Percentiles rank a stretch among this genome's conserved stretches.
phyloP scores from a whole-genome alignment of 371 early-diverging fungal species.

The Apophysomyces sp. region DNA sequence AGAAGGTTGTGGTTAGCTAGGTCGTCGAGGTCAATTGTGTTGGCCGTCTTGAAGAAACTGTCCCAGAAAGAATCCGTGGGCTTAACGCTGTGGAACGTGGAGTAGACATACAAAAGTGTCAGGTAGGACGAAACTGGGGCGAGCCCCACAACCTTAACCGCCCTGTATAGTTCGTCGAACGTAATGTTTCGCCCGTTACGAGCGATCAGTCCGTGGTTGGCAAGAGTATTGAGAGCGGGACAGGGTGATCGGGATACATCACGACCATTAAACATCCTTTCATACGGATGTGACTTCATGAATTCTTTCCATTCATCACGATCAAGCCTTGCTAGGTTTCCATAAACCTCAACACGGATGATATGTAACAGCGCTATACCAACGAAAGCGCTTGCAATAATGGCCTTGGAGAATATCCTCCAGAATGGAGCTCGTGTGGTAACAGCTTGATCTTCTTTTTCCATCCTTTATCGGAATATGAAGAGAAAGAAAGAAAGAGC shows the following conservation, averaged over 20 bases:
- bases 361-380: neutral
- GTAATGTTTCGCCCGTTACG: conserved; percentile 32
- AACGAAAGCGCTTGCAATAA: neutral
- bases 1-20: conserved; percentile 22
- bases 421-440: neutral
- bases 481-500: neutral
- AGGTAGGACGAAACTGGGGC: conserved; percentile 10
- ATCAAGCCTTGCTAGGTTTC: neutral
- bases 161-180: conserved; percentile 23
- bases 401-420: neutral
- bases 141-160: conserved; percentile 13
- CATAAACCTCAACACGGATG: neutral
- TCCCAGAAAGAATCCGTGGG: conserved; percentile 6
- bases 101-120: conserved; percentile 11
- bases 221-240: conserved; percentile 38
- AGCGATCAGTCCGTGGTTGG: conserved; percentile 37
- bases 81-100: conserved; percentile 10
- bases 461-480: neutral
- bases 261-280: conserved; percentile 4
- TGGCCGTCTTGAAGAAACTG: conserved; percentile 1
- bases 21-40: conserved; percentile 22
- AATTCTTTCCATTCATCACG: conserved; percentile 20
- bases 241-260: conserved; percentile 33
- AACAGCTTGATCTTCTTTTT: neutral
- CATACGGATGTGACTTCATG: conserved; percentile 25